Percentiles rank a stretch among this genome's conserved stretches.
These are phyloP conservation scores for Agaricus sinodeliciosus DNA, from an alignment of 768 basidiomycete genomes.

Conservation along the genomic window DNA sequence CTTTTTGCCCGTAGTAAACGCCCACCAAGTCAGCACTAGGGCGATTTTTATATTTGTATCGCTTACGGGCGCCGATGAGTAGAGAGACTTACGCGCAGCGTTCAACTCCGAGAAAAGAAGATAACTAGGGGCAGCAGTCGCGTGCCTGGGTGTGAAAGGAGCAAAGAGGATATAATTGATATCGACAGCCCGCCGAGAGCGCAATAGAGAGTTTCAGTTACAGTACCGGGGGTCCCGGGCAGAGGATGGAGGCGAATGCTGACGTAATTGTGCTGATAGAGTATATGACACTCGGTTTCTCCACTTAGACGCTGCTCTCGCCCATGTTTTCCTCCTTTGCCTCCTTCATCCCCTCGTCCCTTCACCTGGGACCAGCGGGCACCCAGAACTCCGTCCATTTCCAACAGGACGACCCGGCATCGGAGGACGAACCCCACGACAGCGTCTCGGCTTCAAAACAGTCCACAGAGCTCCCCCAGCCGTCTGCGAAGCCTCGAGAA, in stretches of 20 bases:
- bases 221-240: background rate
- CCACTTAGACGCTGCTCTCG: conserved; percentile 2
- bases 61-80: too few relatives aligned
- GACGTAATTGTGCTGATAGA: conserved; percentile 8
- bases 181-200: background rate
- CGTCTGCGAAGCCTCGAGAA: conserved; percentile 11
- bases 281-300: conserved; percentile 9
- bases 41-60: too few relatives aligned
- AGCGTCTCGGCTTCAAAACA: conserved; percentile 5
- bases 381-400: conserved; percentile 18
- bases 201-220: background rate
- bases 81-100: too few relatives aligned
- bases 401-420: conserved; percentile 16
- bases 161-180: background rate
- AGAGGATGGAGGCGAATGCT: background rate
- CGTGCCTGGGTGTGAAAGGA: too few relatives aligned
- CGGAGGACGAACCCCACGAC: conserved; percentile 28
- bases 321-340: conserved; percentile 48
- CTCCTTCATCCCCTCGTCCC: conserved; percentile 41
- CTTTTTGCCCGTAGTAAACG: too few relatives aligned
- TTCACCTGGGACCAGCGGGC: conserved; percentile 26
- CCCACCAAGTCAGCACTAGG: too few relatives aligned
- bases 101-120: too few relatives aligned
- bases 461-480: conserved; percentile 8
- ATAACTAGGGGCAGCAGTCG: too few relatives aligned